Evolutionary conservation across 139 green algal species (phyloP).

Genomic region (Chlorella sp.): DNA sequence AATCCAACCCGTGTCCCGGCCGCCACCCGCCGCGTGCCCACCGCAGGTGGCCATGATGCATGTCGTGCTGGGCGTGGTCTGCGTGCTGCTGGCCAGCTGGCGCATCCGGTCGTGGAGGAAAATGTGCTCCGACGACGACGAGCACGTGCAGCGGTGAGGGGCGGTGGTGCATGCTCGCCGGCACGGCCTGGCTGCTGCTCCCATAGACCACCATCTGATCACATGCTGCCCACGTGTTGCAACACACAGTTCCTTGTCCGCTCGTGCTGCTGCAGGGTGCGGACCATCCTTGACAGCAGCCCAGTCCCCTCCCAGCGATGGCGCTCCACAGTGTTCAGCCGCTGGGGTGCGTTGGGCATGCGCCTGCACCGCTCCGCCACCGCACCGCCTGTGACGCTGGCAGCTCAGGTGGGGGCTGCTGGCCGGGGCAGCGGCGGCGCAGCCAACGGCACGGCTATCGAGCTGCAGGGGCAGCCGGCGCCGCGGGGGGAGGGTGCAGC

Average conservation of each 20-base stretch:
- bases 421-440: neutral
- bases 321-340: too few species aligned
- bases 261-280: too few species aligned
- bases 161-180: too few species aligned
- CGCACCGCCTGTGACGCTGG: neutral
- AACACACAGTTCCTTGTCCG: neutral
- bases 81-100: constrained; percentile 19
- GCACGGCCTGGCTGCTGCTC: too few species aligned
- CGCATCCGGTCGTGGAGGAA: neutral
- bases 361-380: too few species aligned
- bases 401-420: neutral
- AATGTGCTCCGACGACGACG: neutral
- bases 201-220: too few species aligned
- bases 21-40: too few species aligned
- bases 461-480: neutral
- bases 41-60: constrained; percentile 2
- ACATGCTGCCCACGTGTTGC: neutral
- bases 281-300: neutral
- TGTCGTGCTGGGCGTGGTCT: constrained; percentile 21
- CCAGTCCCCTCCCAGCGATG: too few species aligned
- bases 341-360: too few species aligned
- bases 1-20: too few species aligned
- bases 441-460: too few species aligned
- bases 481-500: neutral
- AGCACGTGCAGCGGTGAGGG: constrained; percentile 11